phyloP scores from a whole-genome alignment of 2,329 filamentous ascomycete genomes.

The Penicillium olsonii region DNA sequence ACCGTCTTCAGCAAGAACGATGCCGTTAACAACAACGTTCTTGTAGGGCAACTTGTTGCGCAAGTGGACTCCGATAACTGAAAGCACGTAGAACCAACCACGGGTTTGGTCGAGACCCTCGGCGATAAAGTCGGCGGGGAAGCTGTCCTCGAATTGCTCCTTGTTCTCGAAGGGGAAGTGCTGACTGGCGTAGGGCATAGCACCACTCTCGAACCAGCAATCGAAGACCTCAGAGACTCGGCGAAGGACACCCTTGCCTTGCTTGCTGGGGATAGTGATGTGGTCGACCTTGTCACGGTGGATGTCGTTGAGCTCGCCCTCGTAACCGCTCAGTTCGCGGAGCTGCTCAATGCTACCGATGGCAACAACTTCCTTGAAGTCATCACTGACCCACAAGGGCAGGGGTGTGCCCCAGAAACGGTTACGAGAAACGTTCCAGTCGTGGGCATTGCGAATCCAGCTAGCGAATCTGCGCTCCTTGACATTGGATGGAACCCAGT shows the following conservation, averaged over 20 bases:
- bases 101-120: slow-evolving; percentile 78
- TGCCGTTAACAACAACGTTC: slow-evolving; percentile 95
- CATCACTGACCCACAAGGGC: slow-evolving; percentile 88
- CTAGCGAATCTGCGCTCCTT: slow-evolving; percentile 89
- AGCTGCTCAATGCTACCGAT: slow-evolving; percentile 83
- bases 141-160: slow-evolving; percentile 75
- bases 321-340: slow-evolving; percentile 80
- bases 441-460: slow-evolving; percentile 87
- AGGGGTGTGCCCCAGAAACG: slow-evolving; percentile 95
- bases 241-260: slow-evolving; percentile 79
- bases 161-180: slow-evolving; percentile 93
- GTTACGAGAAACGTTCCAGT: slow-evolving; percentile 95
- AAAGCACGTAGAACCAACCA: slow-evolving; percentile 95
- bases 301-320: slow-evolving; percentile 79
- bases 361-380: slow-evolving; percentile 82
- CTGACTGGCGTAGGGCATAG: slow-evolving; percentile 88
- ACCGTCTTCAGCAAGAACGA: slow-evolving; percentile 88
- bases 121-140: slow-evolving; percentile 92
- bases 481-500: slow-evolving; percentile 89
- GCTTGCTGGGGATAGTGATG: slow-evolving; percentile 89
- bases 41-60: slow-evolving; percentile 85
- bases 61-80: slow-evolving; percentile 83
- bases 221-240: slow-evolving; percentile 90
- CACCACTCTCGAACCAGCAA: slow-evolving; percentile 96
- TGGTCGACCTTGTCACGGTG: slow-evolving; percentile 92